Conservation (phyloP, 2,329 filamentous ascomycete species). For the Septoria linicola region DNA sequence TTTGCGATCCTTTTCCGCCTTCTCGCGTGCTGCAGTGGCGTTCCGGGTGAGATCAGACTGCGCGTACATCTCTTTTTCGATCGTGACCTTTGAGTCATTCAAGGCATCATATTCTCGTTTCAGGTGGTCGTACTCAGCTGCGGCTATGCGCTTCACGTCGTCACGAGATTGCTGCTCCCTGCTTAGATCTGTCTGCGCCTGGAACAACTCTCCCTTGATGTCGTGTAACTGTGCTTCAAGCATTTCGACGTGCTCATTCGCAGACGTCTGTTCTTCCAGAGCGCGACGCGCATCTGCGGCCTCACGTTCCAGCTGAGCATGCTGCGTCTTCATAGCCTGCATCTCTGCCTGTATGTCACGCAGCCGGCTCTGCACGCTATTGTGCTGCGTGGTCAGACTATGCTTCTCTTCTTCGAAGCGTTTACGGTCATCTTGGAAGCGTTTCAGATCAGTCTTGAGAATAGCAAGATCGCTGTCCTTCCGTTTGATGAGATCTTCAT, state of each 20-base stretch:
- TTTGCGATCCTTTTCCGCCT: slow-evolving; percentile 83
- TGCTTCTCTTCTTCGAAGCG: slow-evolving; percentile 76
- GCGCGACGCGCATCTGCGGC: slow-evolving; percentile 82
- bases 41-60: slow-evolving; percentile 89
- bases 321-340: slow-evolving; percentile 80
- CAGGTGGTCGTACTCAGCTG: slow-evolving; percentile 80
- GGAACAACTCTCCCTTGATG: slow-evolving; percentile 80
- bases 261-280: slow-evolving; percentile 82
- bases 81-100: slow-evolving; percentile 93
- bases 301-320: slow-evolving; percentile 81
- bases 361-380: slow-evolving; percentile 71
- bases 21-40: slow-evolving; percentile 74
- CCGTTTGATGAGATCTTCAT: slow-evolving; percentile 86
- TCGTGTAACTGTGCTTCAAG: slow-evolving; percentile 84
- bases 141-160: slow-evolving; percentile 84
- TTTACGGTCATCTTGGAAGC: slow-evolving; percentile 76
- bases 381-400: slow-evolving; percentile 70
- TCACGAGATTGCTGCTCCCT: slow-evolving; percentile 90
- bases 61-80: slow-evolving; percentile 95
- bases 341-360: slow-evolving; percentile 85
- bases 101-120: slow-evolving; percentile 82
- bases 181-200: slow-evolving; percentile 83
- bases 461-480: slow-evolving; percentile 92
- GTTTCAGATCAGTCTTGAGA: slow-evolving; percentile 79
- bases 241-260: slow-evolving; percentile 84